Conservation (phyloP, 2,329 filamentous ascomycete species). For the Neopestalotiopsis clavispora region DNA sequence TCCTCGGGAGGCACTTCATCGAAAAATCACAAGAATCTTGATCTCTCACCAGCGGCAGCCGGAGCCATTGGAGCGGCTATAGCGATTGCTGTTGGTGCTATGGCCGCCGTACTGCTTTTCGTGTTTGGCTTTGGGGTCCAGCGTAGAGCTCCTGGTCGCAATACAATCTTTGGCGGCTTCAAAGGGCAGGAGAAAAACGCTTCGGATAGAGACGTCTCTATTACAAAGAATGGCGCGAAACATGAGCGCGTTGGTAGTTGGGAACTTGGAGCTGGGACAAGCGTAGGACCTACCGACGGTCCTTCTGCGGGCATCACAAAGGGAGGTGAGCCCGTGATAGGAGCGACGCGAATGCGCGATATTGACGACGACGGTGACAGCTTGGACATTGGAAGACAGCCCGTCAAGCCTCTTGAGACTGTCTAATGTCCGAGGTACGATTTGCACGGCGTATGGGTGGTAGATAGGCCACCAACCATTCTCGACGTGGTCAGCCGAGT, state of each 20-base stretch:
- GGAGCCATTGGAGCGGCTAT: constrained; percentile 53
- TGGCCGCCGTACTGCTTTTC: constrained; percentile 26
- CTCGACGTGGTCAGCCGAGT: not conserved
- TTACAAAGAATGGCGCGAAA: constrained; percentile 42
- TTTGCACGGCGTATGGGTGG: not conserved
- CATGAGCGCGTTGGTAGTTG: constrained; percentile 56
- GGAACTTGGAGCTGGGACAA: constrained; percentile 42
- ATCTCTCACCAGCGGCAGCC: constrained; percentile 43
- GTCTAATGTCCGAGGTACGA: constrained; percentile 32
- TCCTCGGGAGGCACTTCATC: not conserved
- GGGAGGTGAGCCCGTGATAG: constrained; percentile 20
- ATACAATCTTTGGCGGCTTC: constrained; percentile 42
- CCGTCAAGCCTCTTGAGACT: constrained; percentile 44
- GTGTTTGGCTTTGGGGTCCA: constrained; percentile 35
- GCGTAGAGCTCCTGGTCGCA: constrained; percentile 30
- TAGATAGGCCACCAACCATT: not conserved
- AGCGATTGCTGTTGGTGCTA: constrained; percentile 38
- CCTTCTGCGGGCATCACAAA: constrained; percentile 23
- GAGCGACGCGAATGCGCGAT: constrained; percentile 20
- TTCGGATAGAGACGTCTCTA: constrained; percentile 47
- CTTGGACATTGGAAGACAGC: constrained; percentile 36
- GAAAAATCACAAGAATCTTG: not conserved
- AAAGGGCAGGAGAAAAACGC: constrained; percentile 50
- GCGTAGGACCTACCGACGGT: constrained; percentile 21
- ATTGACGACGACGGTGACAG: constrained; percentile 42